Evolutionary conservation across 495 filamentous ascomycete genomes (phyloP).

Genomic region (Amphirosellinia nigrospora): DNA sequence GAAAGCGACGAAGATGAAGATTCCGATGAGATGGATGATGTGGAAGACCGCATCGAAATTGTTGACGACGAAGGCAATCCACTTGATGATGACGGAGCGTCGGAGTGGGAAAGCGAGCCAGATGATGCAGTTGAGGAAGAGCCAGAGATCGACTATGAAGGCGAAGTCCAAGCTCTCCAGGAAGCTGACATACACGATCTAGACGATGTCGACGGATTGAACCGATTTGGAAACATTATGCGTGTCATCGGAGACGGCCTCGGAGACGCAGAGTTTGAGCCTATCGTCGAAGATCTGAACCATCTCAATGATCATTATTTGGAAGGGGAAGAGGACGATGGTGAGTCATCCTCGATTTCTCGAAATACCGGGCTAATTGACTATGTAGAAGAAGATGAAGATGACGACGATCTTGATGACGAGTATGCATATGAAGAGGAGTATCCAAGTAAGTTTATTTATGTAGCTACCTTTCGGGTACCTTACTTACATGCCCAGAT

Average conservation of each 20-base stretch:
- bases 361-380: neutral
- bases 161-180: slow-evolving; percentile 50
- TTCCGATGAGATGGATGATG: slow-evolving; percentile 57
- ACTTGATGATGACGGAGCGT: slow-evolving; percentile 57
- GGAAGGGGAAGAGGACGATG: slow-evolving; percentile 71
- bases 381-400: slow-evolving; percentile 59
- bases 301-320: slow-evolving; percentile 65
- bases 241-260: slow-evolving; percentile 69
- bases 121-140: slow-evolving; percentile 62
- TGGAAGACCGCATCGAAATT: slow-evolving; percentile 61
- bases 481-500: slow-evolving; percentile 40
- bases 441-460: slow-evolving; percentile 67
- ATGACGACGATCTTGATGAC: slow-evolving; percentile 74
- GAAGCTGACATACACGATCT: slow-evolving; percentile 48
- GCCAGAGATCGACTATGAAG: slow-evolving; percentile 57
- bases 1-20: slow-evolving; percentile 60
- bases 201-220: slow-evolving; percentile 49
- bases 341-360: slow-evolving; percentile 44
- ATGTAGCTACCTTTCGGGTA: neutral
- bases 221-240: slow-evolving; percentile 61
- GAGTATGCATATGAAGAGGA: slow-evolving; percentile 70
- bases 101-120: slow-evolving; percentile 63
- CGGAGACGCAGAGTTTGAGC: slow-evolving; percentile 67
- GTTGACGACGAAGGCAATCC: slow-evolving; percentile 61
- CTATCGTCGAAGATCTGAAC: slow-evolving; percentile 46